Percentiles rank a stretch among this genome's conserved stretches.
Evolutionary conservation across 345 rosid genomes (phyloP).

Genomic region (Salix arbutifolia): DNA sequence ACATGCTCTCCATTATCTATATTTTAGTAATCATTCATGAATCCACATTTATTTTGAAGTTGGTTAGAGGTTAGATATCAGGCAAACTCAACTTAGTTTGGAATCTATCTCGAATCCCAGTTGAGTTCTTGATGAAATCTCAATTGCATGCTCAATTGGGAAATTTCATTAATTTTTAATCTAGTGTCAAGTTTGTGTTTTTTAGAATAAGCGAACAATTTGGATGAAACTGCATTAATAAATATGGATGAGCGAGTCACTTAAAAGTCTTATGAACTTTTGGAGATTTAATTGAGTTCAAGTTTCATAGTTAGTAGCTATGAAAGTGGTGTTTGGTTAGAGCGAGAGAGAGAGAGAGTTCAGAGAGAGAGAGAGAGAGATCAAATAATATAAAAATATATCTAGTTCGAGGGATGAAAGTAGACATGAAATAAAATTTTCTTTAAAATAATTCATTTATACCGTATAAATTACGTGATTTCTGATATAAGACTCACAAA

Average conservation of each 20-base stretch:
- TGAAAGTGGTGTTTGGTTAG: too few relatives aligned
- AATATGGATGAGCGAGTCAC: not conserved
- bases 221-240: not conserved
- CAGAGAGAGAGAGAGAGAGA: too few relatives aligned
- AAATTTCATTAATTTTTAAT: not conserved
- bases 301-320: not conserved
- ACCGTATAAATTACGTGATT: too few relatives aligned
- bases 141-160: not conserved
- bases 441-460: too few relatives aligned
- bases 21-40: not conserved
- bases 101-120: not conserved
- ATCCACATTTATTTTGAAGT: not conserved
- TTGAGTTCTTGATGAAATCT: not conserved
- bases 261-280: not conserved
- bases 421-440: too few relatives aligned
- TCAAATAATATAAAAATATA: too few relatives aligned
- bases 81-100: not conserved
- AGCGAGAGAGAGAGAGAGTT: too few relatives aligned
- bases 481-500: too few relatives aligned
- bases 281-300: not conserved
- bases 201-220: not conserved
- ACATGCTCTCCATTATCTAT: too few relatives aligned
- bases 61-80: not conserved
- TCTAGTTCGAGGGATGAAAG: too few relatives aligned
- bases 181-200: not conserved